Conservation (phyloP, 2,329 filamentous ascomycete species). For the Trichoderma oligosporum region DNA sequence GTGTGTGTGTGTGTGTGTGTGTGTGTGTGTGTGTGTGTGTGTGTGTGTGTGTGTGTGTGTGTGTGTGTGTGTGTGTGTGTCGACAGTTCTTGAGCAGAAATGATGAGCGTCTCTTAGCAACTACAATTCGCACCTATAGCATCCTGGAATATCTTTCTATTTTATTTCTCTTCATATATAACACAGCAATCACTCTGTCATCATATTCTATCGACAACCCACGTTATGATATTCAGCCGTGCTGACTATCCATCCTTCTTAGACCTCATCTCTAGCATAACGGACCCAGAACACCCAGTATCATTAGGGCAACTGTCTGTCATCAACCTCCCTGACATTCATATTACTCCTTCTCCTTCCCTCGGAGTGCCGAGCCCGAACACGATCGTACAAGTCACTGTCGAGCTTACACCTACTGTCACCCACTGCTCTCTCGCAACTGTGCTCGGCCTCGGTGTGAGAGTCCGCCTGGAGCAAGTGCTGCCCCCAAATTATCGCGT, state of each 20-base stretch:
- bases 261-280: slow-evolving; percentile 94
- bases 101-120: neutral
- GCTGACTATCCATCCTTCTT: slow-evolving; percentile 25
- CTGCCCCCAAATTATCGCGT: slow-evolving; percentile 88
- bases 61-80: no score
- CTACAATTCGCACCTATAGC: no score
- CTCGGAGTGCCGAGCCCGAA: slow-evolving; percentile 42
- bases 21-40: no score
- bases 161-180: neutral
- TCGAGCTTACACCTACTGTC: slow-evolving; percentile 92
- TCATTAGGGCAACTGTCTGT: slow-evolving; percentile 91
- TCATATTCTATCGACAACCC: neutral
- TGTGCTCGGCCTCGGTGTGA: slow-evolving; percentile 89
- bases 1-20: no score
- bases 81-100: neutral
- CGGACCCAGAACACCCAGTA: slow-evolving; percentile 92
- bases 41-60: no score
- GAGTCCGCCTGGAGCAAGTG: slow-evolving; percentile 85
- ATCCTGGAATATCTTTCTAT: neutral
- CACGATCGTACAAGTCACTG: slow-evolving; percentile 68
- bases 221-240: no score
- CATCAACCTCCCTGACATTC: slow-evolving; percentile 92
- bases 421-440: slow-evolving; percentile 96
- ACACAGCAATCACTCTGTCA: neutral
- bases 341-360: slow-evolving; percentile 53